Conservation (phyloP, 129 eudicot species). For the Pseudognaphalium luteoalbum region DNA sequence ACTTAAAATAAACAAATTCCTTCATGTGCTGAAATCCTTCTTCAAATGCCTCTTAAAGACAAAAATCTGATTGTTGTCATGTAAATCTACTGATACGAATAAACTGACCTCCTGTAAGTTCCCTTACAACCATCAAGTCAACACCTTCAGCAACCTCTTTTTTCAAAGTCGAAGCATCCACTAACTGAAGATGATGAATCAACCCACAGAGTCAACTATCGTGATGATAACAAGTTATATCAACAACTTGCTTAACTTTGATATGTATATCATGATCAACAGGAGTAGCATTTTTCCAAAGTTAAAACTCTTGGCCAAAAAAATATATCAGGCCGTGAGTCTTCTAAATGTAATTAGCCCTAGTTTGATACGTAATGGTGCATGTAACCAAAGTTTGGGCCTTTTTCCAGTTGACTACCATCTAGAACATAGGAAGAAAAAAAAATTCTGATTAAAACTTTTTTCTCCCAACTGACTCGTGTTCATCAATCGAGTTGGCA, state of each 20-base stretch:
- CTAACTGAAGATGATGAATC: slow-evolving; percentile 46
- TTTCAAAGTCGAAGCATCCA: slow-evolving; percentile 90
- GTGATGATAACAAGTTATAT: background rate
- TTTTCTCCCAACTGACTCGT: background rate
- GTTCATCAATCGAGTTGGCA: background rate
- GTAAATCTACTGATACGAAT: slow-evolving; percentile 1
- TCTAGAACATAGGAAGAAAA: background rate
- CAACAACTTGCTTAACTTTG: background rate
- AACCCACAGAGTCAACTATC: slow-evolving; percentile 7
- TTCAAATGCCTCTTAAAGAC: slow-evolving; percentile 16
- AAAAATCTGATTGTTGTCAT: background rate
- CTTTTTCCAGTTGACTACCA: background rate
- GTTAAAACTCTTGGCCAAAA: background rate
- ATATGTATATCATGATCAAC: background rate
- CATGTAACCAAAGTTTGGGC: background rate
- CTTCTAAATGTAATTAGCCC: background rate
- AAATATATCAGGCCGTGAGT: background rate
- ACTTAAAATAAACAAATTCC: background rate
- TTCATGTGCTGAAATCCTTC: slow-evolving; percentile 12
- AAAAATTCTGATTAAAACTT: background rate
- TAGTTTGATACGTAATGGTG: background rate
- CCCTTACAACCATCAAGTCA: slow-evolving; percentile 97
- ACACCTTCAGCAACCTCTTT: slow-evolving; percentile 98
- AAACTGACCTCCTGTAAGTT: slow-evolving; percentile 93
- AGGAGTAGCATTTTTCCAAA: background rate